phyloP scores from a whole-genome alignment of 331 rosid genomes.

The Dryas integrifolia region DNA sequence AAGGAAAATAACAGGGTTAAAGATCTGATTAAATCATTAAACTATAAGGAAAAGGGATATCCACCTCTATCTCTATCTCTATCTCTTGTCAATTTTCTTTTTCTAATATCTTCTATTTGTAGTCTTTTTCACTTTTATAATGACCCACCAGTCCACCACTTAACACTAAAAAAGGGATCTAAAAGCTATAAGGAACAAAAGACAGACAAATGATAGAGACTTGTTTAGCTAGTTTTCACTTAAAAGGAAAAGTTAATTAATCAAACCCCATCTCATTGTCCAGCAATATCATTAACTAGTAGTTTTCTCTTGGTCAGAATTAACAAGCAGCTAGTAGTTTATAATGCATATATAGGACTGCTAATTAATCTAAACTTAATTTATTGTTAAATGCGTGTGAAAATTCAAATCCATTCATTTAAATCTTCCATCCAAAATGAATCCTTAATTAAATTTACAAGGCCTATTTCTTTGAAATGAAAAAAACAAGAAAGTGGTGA shows the following conservation, averaged over 20 bases:
- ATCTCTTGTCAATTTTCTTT: background rate
- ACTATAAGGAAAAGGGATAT: slow-evolving; percentile 1
- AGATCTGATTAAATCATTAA: background rate
- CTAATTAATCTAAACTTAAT: too few species aligned
- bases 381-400: too few species aligned
- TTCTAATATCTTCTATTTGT: background rate
- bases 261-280: background rate
- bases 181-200: slow-evolving; percentile 2
- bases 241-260: background rate
- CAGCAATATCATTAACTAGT: slow-evolving; percentile 4
- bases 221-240: background rate
- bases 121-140: background rate
- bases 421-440: too few species aligned
- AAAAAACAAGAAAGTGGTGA: too few species aligned
- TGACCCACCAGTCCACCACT: slow-evolving; percentile 17
- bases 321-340: too few species aligned
- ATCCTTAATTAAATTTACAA: too few species aligned
- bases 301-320: too few species aligned
- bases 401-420: too few species aligned
- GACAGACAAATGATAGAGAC: background rate
- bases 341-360: too few species aligned
- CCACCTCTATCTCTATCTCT: slow-evolving; percentile 1
- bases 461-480: too few species aligned
- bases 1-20: background rate
- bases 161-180: slow-evolving; percentile 7